phyloP scores from a whole-genome alignment of 805 yeast species.

The Myxozyma mucilagina region DNA sequence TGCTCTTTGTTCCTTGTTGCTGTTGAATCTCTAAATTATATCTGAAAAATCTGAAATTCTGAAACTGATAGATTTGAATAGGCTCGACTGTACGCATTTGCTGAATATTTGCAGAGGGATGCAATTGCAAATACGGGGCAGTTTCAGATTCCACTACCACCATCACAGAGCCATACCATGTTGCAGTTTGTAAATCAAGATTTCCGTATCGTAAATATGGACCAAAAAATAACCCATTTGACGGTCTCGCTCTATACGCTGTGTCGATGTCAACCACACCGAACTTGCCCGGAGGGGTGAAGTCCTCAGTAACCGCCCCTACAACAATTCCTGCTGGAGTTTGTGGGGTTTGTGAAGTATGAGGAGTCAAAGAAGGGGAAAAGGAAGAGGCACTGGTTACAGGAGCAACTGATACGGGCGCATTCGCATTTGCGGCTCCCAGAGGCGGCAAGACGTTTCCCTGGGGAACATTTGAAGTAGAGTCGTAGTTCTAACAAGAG shows the following conservation, averaged over 20 bases:
- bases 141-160: constrained; percentile 10
- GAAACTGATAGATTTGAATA: constrained; percentile 14
- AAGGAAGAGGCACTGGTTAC: background rate
- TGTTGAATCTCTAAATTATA: constrained; percentile 16
- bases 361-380: background rate
- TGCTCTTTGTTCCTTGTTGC: constrained; percentile 6
- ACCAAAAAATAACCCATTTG: constrained; percentile 28
- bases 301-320: constrained; percentile 15
- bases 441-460: background rate
- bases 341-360: background rate
- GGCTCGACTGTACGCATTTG: constrained; percentile 19
- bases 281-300: constrained; percentile 24
- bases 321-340: background rate
- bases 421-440: constrained; percentile 1
- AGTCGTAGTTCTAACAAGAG: background rate
- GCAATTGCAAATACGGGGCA: constrained; percentile 28
- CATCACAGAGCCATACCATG: constrained; percentile 29
- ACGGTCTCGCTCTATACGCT: constrained; percentile 19
- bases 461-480: background rate
- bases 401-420: constrained; percentile 3
- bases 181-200: constrained; percentile 21
- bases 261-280: constrained; percentile 24
- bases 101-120: constrained; percentile 22
- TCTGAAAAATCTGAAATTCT: constrained; percentile 18
- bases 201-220: constrained; percentile 30